These are phyloP conservation scores for Esteya vermicola DNA, from an alignment of 2,329 filamentous ascomycete species.

Conservation along the genomic window DNA sequence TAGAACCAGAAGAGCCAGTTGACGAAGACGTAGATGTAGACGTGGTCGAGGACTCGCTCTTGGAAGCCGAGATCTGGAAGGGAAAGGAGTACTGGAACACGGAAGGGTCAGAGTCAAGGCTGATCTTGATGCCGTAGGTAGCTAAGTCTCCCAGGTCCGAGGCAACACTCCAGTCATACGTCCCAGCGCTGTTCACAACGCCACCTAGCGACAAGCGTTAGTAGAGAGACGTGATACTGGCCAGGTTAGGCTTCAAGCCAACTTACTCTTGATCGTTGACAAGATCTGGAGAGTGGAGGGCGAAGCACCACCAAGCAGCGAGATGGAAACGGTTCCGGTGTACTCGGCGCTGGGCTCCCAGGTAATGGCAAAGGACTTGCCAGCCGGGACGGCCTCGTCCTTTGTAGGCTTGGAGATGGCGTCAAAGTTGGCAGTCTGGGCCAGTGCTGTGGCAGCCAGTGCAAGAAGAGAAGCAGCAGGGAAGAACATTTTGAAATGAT, in stretches of 20 bases:
- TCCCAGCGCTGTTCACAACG: slow-evolving; percentile 28
- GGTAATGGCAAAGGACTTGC: slow-evolving; percentile 32
- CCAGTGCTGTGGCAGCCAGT: slow-evolving; percentile 33
- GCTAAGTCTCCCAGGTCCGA: slow-evolving; percentile 26
- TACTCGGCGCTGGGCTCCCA: slow-evolving; percentile 31
- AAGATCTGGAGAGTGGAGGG: slow-evolving; percentile 26
- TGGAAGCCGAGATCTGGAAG: slow-evolving; percentile 33
- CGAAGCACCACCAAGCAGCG: slow-evolving; percentile 37
- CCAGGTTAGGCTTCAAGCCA: neutral
- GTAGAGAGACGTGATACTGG: neutral
- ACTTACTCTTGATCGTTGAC: slow-evolving; percentile 36
- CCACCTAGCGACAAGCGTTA: slow-evolving; percentile 20
- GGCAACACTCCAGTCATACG: slow-evolving; percentile 37
- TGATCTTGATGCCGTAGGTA: slow-evolving; percentile 45
- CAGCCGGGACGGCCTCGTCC: slow-evolving; percentile 30
- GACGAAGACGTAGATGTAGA: neutral
- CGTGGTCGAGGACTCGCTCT: neutral
- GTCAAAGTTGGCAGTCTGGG: slow-evolving; percentile 43
- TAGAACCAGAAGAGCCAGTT: neutral
- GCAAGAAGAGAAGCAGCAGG: slow-evolving; percentile 34
- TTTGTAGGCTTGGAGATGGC: slow-evolving; percentile 31
- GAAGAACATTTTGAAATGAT: slow-evolving; percentile 38
- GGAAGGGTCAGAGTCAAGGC: slow-evolving; percentile 27
- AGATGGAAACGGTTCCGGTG: slow-evolving; percentile 32
- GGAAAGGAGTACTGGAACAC: slow-evolving; percentile 50